Evolutionary conservation across 2,329 filamentous ascomycete genomes (phyloP), one percentile per base, ranked within the genome.

Genomic region (Fusarium sp.): DNA sequence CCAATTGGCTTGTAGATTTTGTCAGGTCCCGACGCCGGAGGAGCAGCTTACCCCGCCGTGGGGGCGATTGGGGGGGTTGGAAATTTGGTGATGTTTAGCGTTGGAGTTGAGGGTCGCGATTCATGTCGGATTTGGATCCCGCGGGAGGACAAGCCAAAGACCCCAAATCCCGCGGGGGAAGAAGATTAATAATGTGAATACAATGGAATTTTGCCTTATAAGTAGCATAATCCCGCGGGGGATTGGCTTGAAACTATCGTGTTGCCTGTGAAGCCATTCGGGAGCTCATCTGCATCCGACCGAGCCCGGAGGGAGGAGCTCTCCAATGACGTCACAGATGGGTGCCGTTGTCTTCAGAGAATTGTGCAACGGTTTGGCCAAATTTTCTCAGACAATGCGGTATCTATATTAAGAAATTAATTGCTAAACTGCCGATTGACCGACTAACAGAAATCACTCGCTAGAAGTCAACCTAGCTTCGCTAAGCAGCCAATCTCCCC

Each of bases 111-210:
- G 16, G 49, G 50, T 20, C 31, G 20, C 50, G 29, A 33, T 53
- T 20, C 18, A 34, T 34, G 25, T 18, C 46, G 46, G 44, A n/a
- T 27, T 49, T 11, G 23, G 27, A n/a, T 27, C 42, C 42, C 23
- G 42, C n/a, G 16, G 50, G 50, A 34, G 31, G 16, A 34, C 16
- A 36, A 36, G 31, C 31, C 16, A 53, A 34, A 36, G 20, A 61
- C 67, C 67, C 67, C 67, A 70, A 67, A 69, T 54, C 67, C 67
- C 67, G 67, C 67, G 67, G 67, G 67, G 63, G 44, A 44, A 34
- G 18, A 10, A 7, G n/a, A 34, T 20, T 64, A 31, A 51, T 50
- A 11, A 27, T 27, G 5, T 8, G 14, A 14, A 29, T 29, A 7
- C 4, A 13, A 20, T 18, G 31, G 1, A 50, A 0, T 31, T 18